A percentile compares a stretch with the other conserved stretches of the same genome.
Conservation (phyloP, 75 land plant species). For the Cupressus sempervirens region DNA sequence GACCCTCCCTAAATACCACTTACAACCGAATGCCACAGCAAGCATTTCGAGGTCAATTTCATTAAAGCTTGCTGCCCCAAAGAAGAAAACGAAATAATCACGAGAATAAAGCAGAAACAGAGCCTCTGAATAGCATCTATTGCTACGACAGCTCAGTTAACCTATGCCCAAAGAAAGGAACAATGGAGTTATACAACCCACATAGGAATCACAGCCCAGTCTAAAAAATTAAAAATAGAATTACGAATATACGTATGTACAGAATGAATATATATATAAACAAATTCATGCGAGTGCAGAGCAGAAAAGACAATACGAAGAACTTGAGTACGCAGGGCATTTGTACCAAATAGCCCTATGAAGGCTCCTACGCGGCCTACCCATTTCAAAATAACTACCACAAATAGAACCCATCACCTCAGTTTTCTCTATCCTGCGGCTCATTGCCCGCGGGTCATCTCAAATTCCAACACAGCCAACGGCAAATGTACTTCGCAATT, state of each 20-base stretch:
- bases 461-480: neutral
- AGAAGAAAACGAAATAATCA: neutral
- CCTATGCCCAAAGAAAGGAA: neutral
- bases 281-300: neutral
- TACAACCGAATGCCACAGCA: neutral
- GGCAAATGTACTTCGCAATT: too few species aligned
- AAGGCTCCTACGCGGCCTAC: neutral
- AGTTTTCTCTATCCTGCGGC: too few species aligned
- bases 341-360: neutral
- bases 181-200: neutral
- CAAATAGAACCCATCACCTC: neutral
- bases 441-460: too few species aligned
- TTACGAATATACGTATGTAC: neutral
- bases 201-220: neutral
- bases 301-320: neutral
- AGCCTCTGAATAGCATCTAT: neutral
- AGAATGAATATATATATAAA: neutral
- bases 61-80: neutral
- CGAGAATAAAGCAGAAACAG: slow-evolving; percentile 1
- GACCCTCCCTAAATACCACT: neutral
- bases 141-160: neutral
- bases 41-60: neutral
- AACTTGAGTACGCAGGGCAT: neutral
- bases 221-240: neutral
- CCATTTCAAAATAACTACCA: neutral